Evolutionary conservation across 441 rosid genomes (phyloP), one percentile per base, ranked within the genome.

Genomic region (Isatis lusitanica): DNA sequence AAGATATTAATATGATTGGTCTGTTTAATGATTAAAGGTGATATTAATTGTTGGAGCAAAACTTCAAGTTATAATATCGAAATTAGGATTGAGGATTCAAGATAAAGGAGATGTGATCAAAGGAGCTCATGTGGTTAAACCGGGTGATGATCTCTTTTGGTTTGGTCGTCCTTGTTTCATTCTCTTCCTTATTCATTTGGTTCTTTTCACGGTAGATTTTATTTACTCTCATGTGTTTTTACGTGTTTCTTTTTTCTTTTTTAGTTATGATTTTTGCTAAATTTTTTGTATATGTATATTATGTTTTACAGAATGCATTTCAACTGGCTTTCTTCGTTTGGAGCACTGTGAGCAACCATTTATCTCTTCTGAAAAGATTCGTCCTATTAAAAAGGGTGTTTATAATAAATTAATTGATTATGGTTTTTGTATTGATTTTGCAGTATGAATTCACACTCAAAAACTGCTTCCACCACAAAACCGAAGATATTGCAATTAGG

Each of bases 91-190:
- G n/a, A 78, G 81, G 53, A 84, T 95, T 80, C 95, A 84, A 83
- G 97, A 91, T 0, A 87, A 89, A 85, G 98, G 97, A 36, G 89
- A 84, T 63, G 99, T 95, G 63, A 94, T 93, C 48, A 87, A 83
- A 82, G 99, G 99, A 48, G 88, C 95, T 33, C 99, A 96, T 1
- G 83, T 95, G 52, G 99, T 95, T 77, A 78, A 88, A 81, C 97
- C 96, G 4, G 88, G 91, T 0, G 93, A 95, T 74, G 92, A 92
- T 16, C 94, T 92, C 56, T 95, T 95, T 87, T 95, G 99, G 99
- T 93, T 95, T 8, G 90, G 95, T 11, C 83, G 88, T 10, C 98
- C 99, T 0, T 93, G 85, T 56, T 79, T 95, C 70, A 76, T 95
- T 66, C 98, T 95, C 74, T 85, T 85, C 63, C 92, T 95, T 63